Percentiles rank a stretch among this genome's conserved stretches.
Evolutionary conservation across 805 yeast species (phyloP).

Genomic region (Kodamaea jinghongensis): DNA sequence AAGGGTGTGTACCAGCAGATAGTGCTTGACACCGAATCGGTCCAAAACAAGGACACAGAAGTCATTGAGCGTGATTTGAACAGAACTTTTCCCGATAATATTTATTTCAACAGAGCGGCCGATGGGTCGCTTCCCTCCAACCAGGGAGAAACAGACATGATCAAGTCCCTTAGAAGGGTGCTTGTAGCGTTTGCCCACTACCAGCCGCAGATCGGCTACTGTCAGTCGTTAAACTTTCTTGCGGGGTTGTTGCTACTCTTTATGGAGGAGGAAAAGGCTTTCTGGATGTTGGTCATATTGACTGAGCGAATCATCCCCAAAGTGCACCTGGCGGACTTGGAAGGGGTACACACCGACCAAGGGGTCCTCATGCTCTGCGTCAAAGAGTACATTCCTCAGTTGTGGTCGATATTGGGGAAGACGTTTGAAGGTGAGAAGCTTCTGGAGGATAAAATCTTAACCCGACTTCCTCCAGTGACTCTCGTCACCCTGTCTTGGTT

Average conservation of each 20-base stretch:
- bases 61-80: conserved; percentile 91
- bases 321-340: conserved; percentile 83
- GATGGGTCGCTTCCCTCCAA: background rate
- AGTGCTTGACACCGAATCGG: conserved; percentile 52
- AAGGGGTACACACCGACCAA: conserved; percentile 94
- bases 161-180: conserved; percentile 74
- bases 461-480: conserved; percentile 84
- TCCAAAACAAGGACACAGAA: conserved; percentile 75
- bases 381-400: conserved; percentile 75
- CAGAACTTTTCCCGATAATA: conserved; percentile 93
- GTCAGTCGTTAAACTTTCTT: conserved; percentile 90
- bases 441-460: conserved; percentile 53
- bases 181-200: conserved; percentile 79
- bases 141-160: conserved; percentile 55
- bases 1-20: conserved; percentile 72
- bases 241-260: conserved; percentile 84
- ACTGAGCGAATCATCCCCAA: conserved; percentile 87
- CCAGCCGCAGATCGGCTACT: conserved; percentile 90
- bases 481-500: conserved; percentile 97
- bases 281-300: conserved; percentile 93
- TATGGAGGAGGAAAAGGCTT: conserved; percentile 84
- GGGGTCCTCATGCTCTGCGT: conserved; percentile 89
- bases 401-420: conserved; percentile 59
- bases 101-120: conserved; percentile 58
- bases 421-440: conserved; percentile 38